Base-by-base conservation (phyloP, 1,139 yeast genomes). In the Debaryomyces udenii region DNA sequence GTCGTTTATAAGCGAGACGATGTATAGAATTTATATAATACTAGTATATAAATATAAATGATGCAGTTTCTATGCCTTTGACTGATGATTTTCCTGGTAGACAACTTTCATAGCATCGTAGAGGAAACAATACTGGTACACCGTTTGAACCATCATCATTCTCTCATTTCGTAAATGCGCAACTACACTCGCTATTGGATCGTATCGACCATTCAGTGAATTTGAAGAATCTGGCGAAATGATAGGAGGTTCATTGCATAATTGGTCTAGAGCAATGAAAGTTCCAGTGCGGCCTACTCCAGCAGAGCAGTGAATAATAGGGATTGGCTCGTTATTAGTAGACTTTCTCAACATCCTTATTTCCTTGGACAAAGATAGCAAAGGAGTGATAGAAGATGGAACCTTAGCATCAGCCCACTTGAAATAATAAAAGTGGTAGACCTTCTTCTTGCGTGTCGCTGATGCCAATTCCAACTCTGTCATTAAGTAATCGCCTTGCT, bases 281-380 rank as follows among this genome's bases (percentile, higher is more conserved):
- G 94, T 86, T 1, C 95, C 95, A 0, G 94, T 81, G 44, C 95
- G 67, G 4, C 95, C 95, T 15, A 87, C 90, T 0, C 95, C 95
- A 0, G 95, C 95, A 2, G 93, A 84, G 53, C 95, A 86, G 56
- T 86, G 95, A 2, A 85, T 83, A 6, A 74, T 63, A 2, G 79
- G 79, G 0, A 59, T 50, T 1, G 62, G 55, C 3, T 47, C 38
- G 20, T 50, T 41, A 2, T 37, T 29, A 3, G 37, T 22, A 1
- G 23, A 10, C n/a, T 41, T 29, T 42, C 49, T 46, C 1, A 57
- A 29, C 4, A 38, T 35, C 9, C 48, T 45, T 6, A 71, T 53
- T 13, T 59, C 60, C 9, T 49, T 44, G 26, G 71, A 64, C 18
- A 70, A 48, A 4, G 52, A 47, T 3, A 60, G 40, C 38, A 82